Conservation (phyloP, 164 flowering plant species). For the Annona squamosa region DNA sequence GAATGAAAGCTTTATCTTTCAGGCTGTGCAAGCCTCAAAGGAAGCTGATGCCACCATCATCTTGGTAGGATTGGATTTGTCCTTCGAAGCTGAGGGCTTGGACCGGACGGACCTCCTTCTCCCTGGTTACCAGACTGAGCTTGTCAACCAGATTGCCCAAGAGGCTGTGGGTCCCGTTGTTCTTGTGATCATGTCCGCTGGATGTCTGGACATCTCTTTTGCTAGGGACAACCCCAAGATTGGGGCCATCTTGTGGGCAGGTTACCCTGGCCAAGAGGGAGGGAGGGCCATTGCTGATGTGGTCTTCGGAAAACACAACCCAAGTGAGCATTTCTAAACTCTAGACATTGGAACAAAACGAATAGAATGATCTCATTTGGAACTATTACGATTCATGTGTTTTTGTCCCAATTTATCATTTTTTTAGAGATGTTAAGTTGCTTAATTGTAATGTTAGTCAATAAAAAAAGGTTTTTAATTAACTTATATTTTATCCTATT, state of each 20-base stretch:
- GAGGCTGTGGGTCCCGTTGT: conserved; percentile 55
- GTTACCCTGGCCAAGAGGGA: conserved; percentile 80
- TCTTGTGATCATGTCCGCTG: conserved; percentile 58
- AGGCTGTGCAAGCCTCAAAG: conserved; percentile 46
- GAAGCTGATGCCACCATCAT: conserved; percentile 59
- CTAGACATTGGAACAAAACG: background rate
- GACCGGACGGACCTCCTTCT: conserved; percentile 49
- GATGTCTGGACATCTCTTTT: conserved; percentile 66
- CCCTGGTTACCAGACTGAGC: conserved; percentile 66
- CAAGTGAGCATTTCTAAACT: conserved; percentile 3
- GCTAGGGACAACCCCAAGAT: conserved; percentile 61
- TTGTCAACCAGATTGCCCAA: conserved; percentile 44
- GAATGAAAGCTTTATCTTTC: conserved; percentile 25
- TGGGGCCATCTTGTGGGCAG: conserved; percentile 63
- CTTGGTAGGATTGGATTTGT: conserved; percentile 62
- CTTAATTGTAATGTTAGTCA: background rate
- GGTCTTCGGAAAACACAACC: conserved; percentile 35
- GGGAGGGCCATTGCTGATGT: conserved; percentile 70
- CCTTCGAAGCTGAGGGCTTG: conserved; percentile 48
- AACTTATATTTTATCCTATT: background rate
- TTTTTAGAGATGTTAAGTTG: background rate
- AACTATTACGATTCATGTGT: background rate
- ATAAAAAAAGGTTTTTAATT: background rate
- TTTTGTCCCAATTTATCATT: background rate
- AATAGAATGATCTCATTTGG: background rate